phyloP scores from a whole-genome alignment of 768 basidiomycete genomes.

The Leccinum obscurum region DNA sequence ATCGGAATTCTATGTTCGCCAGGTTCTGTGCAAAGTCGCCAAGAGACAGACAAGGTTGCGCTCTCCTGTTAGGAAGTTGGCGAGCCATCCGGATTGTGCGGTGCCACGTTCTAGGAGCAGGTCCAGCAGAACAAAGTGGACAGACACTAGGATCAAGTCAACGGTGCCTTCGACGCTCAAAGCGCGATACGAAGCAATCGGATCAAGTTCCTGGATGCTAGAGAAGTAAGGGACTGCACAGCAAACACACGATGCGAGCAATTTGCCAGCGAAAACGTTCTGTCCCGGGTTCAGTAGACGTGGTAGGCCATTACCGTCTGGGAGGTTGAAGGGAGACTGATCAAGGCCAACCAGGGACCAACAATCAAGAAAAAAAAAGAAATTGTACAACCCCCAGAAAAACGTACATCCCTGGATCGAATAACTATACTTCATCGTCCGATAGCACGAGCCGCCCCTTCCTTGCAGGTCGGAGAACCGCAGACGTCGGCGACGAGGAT shows the following conservation, averaged over 20 bases:
- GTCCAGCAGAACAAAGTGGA: not conserved
- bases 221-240: slow-evolving; percentile 7
- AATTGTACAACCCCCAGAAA: slow-evolving; percentile 5
- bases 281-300: slow-evolving; percentile 1
- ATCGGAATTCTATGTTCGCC: not conserved
- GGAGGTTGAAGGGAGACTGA: slow-evolving; percentile 6
- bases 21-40: not conserved
- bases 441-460: slow-evolving; percentile 37
- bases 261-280: not conserved
- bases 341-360: slow-evolving; percentile 3
- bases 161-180: slow-evolving; percentile 17
- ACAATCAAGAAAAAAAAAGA: not conserved
- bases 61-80: not conserved
- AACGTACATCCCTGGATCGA: slow-evolving; percentile 12
- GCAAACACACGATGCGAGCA: slow-evolving; percentile 3
- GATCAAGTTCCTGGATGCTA: slow-evolving; percentile 13
- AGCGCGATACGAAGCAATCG: slow-evolving; percentile 15
- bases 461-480: slow-evolving; percentile 18
- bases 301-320: not conserved
- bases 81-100: not conserved
- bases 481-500: slow-evolving; percentile 2
- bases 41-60: not conserved
- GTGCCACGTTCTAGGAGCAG: not conserved
- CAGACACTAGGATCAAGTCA: not conserved
- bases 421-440: slow-evolving; percentile 37